Evolutionary conservation across 176 grass and related monocot genomes (phyloP).

Genomic region (Alloteropsis semialata): DNA sequence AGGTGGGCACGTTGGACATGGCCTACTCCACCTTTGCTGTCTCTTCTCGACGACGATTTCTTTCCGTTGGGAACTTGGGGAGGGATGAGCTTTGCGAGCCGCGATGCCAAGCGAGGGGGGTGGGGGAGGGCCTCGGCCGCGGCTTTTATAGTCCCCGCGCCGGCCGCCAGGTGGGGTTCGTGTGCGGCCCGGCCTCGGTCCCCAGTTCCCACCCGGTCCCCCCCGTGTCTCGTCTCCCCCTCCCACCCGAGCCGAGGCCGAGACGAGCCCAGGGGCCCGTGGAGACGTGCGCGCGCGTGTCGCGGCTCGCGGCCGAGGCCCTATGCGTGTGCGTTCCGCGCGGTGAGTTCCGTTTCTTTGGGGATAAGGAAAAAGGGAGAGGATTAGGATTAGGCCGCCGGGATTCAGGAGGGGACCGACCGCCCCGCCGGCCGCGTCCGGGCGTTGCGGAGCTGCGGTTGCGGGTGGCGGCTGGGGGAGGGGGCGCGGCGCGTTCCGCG

Average conservation of each 20-base stretch:
- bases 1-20: slow-evolving; percentile 83
- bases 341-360: neutral
- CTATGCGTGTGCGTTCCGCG: neutral
- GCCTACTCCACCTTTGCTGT: slow-evolving; percentile 8
- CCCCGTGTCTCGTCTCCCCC: neutral
- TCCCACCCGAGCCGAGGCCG: neutral
- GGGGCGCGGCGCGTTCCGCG: neutral
- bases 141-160: slow-evolving; percentile 31
- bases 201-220: neutral
- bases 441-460: slow-evolving; percentile 7
- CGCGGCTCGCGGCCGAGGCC: neutral
- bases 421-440: neutral
- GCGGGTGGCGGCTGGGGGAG: neutral
- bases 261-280: neutral
- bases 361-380: neutral
- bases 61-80: too few species aligned
- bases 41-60: neutral
- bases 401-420: neutral
- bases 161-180: neutral
- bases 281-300: neutral
- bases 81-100: neutral
- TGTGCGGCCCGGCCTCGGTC: neutral
- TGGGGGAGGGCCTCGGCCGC: neutral
- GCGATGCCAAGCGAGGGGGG: slow-evolving; percentile 17
- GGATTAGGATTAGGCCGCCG: neutral